Conservation (phyloP, 345 rosid genomes). For the Crucihimalaya himalaica region DNA sequence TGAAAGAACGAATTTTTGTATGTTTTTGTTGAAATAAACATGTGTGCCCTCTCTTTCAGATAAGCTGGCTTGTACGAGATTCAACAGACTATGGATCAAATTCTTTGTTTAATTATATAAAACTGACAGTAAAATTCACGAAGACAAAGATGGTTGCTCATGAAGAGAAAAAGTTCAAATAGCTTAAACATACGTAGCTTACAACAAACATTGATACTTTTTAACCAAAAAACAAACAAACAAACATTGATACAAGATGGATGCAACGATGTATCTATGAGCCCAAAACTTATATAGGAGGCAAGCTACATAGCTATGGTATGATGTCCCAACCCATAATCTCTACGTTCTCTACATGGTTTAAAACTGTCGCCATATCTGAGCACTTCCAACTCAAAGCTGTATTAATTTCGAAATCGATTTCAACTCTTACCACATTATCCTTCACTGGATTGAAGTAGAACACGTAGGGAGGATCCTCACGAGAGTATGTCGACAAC, state of each 20-base stretch:
- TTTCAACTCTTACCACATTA: constrained; percentile 49
- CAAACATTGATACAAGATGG: too few relatives aligned
- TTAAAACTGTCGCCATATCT: neutral
- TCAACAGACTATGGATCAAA: neutral
- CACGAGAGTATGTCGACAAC: neutral
- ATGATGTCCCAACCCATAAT: neutral
- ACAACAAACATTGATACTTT: too few relatives aligned
- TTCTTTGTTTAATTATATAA: neutral
- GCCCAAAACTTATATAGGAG: too few relatives aligned
- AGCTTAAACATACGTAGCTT: neutral
- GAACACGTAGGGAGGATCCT: neutral
- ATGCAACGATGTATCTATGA: too few relatives aligned
- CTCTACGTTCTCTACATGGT: neutral
- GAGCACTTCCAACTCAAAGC: too few relatives aligned
- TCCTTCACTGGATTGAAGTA: constrained; percentile 37
- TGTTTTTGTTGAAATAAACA: too few relatives aligned
- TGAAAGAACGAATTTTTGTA: too few relatives aligned
- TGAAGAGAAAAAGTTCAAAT: neutral
- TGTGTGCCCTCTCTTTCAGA: neutral
- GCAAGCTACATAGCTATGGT: neutral
- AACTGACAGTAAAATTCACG: neutral
- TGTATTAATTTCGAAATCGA: too few relatives aligned
- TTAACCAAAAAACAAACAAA: too few relatives aligned
- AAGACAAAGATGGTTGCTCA: neutral
- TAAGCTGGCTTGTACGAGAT: neutral